Evolutionary conservation across 768 basidiomycete species (phyloP).

Genomic region (Tylopilus intermedius): DNA sequence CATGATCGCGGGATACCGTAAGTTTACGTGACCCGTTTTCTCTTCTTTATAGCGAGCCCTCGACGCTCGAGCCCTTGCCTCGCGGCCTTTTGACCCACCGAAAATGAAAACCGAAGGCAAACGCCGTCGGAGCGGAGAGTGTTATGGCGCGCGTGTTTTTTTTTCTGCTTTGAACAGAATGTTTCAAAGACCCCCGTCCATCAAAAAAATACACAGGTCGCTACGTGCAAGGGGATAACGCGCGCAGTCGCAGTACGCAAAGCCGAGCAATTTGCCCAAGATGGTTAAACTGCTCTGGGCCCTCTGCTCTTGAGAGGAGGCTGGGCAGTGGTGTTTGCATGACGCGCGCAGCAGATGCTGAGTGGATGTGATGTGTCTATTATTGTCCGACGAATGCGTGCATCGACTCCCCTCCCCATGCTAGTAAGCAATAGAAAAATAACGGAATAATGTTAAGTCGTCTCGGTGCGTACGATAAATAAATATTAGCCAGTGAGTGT

Average conservation of each 20-base stretch:
- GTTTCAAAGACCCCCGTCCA: neutral
- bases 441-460: constrained; percentile 7
- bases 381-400: neutral
- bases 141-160: neutral
- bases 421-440: constrained; percentile 1
- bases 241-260: constrained; percentile 11
- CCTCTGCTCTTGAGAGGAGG: neutral
- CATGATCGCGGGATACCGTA: constrained; percentile 29
- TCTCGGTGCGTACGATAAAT: constrained; percentile 12
- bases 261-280: constrained; percentile 11
- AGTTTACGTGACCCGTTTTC: constrained; percentile 19
- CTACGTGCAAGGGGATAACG: constrained; percentile 11
- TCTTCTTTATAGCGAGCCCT: neutral
- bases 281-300: neutral
- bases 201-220: neutral
- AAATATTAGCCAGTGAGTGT: constrained; percentile 12
- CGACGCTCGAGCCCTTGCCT: constrained; percentile 10
- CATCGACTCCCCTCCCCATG: neutral
- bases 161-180: no score
- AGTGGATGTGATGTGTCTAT: neutral
- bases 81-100: constrained; percentile 1
- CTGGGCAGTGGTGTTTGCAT: neutral
- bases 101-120: constrained; percentile 8
- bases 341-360: neutral
- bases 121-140: constrained; percentile 7